Conservation (phyloP, 202 grass and related monocot genomes). For the Saccharum hybrid region DNA sequence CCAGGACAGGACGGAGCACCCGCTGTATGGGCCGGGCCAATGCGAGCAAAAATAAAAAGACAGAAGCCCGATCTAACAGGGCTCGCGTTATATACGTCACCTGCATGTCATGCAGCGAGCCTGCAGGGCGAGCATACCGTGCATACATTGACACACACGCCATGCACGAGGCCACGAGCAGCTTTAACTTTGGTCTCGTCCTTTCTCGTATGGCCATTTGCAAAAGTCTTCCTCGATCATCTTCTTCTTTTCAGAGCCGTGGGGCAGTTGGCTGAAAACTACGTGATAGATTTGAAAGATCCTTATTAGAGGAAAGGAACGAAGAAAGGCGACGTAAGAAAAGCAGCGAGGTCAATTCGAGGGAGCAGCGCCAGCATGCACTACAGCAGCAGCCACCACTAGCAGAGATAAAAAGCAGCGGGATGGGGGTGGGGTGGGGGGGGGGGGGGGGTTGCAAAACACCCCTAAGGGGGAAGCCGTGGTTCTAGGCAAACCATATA, state of each 20-base stretch:
- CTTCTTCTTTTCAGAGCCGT: not conserved
- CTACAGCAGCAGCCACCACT: not conserved
- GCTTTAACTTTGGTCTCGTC: not conserved
- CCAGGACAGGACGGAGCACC: too few species aligned
- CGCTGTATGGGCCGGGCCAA: not conserved
- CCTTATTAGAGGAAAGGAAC: not conserved
- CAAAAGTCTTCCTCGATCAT: not conserved
- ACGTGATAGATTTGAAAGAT: not conserved
- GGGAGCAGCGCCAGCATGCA: not conserved
- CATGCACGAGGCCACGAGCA: slow-evolving; percentile 1
- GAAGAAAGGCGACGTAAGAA: not conserved
- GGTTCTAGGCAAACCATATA: too few species aligned
- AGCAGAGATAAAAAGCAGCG: not conserved
- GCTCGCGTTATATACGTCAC: not conserved
- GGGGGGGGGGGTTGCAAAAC: too few species aligned
- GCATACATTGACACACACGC: not conserved
- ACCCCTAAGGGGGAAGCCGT: too few species aligned
- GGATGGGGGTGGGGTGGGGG: too few species aligned
- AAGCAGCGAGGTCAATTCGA: not conserved
- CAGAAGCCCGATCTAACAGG: not conserved
- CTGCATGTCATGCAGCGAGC: not conserved
- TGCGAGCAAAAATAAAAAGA: not conserved
- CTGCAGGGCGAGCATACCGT: too few species aligned
- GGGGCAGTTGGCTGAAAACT: slow-evolving; percentile 9
- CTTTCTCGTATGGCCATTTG: not conserved